A percentile compares a stretch with the other conserved stretches of the same genome.
Conservation (phyloP, 345 rosid genomes). For the Kandelia obovata region DNA sequence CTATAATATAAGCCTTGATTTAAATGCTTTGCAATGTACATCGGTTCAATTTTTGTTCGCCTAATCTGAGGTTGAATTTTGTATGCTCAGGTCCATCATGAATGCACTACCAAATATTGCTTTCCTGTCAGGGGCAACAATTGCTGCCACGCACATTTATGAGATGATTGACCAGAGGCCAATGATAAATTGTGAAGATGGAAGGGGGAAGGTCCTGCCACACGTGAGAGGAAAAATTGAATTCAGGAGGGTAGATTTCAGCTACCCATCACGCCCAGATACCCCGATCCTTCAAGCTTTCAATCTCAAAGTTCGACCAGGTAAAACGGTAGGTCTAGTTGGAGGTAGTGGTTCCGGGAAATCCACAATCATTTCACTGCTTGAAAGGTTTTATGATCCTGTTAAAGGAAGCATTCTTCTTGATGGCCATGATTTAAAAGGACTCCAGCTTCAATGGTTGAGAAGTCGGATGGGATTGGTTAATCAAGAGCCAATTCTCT, state of each 20-base stretch:
- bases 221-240: slow-evolving; percentile 42
- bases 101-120: slow-evolving; percentile 47
- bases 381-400: slow-evolving; percentile 55
- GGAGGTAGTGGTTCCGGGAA: slow-evolving; percentile 61
- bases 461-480: slow-evolving; percentile 55
- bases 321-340: slow-evolving; percentile 48
- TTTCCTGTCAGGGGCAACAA: slow-evolving; percentile 33
- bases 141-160: slow-evolving; percentile 32
- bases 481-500: slow-evolving; percentile 51
- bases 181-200: slow-evolving; percentile 31
- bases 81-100: slow-evolving; percentile 34
- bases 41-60: not conserved
- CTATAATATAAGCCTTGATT: too few relatives aligned
- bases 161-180: slow-evolving; percentile 45
- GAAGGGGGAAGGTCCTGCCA: slow-evolving; percentile 35
- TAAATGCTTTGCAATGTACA: too few relatives aligned
- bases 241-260: slow-evolving; percentile 44
- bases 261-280: slow-evolving; percentile 49
- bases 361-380: slow-evolving; percentile 50
- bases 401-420: slow-evolving; percentile 34
- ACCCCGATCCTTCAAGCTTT: slow-evolving; percentile 34
- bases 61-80: not conserved
- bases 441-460: slow-evolving; percentile 48
- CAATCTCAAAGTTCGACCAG: slow-evolving; percentile 41
- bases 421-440: slow-evolving; percentile 39